Evolutionary conservation across 192 early-diverging fungal species (phyloP).

Genomic region (Mortierella claussenii): DNA sequence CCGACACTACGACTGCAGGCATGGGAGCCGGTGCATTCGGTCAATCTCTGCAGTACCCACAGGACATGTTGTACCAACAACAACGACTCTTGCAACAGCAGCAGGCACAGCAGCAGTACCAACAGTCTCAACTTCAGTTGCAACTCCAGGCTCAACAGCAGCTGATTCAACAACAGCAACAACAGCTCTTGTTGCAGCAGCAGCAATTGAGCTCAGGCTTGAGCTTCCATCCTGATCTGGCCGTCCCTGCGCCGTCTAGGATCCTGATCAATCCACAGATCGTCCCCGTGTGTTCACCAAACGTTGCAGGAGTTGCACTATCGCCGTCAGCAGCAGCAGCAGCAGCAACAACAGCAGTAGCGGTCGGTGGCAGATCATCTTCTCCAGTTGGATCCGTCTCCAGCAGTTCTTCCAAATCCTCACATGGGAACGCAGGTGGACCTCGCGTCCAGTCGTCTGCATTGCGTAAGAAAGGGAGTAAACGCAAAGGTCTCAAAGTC

Average conservation of each 20-base stretch:
- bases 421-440: no score
- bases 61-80: conserved; percentile 13
- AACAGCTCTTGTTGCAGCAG: not conserved
- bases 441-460: no score
- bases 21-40: conserved; percentile 15
- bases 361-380: no score
- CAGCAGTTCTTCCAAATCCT: no score
- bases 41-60: conserved; percentile 5
- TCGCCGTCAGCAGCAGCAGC: no score
- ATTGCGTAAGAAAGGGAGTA: no score
- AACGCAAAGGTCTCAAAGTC: not conserved
- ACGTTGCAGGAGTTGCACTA: no score
- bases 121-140: conserved; percentile 5
- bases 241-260: not conserved
- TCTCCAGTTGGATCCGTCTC: no score
- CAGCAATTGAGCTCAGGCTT: conserved; percentile 5
- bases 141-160: conserved; percentile 12
- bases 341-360: no score
- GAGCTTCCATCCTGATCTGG: conserved; percentile 18
- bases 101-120: conserved; percentile 17
- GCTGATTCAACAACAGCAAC: conserved; percentile 24
- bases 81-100: conserved; percentile 9
- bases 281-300: not conserved
- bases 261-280: conserved; percentile 19
- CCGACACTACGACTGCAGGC: conserved; percentile 2